Conservation (phyloP, 495 filamentous ascomycete genomes). For the Penicillium taxi region DNA sequence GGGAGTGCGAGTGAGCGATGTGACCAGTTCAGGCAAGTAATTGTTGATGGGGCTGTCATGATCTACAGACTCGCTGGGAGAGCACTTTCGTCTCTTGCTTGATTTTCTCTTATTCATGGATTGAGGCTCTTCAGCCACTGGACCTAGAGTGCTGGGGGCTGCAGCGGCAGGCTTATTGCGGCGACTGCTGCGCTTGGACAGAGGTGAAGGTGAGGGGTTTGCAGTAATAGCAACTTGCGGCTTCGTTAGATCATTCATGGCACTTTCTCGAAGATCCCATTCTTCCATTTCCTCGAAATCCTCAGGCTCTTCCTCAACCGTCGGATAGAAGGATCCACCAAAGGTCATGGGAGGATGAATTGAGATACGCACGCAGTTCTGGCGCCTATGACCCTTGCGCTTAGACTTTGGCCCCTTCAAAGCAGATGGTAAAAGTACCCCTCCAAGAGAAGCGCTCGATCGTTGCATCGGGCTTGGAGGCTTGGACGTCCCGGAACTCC, state of each 20-base stretch:
- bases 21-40: constrained; percentile 23
- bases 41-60: constrained; percentile 4
- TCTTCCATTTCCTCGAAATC: constrained; percentile 26
- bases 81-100: constrained; percentile 22
- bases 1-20: constrained; percentile 27
- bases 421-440: constrained; percentile 27
- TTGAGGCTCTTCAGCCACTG: constrained; percentile 18
- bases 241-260: constrained; percentile 13
- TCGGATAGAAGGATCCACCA: constrained; percentile 30
- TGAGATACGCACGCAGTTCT: constrained; percentile 45
- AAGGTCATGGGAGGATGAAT: constrained; percentile 38
- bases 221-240: constrained; percentile 13
- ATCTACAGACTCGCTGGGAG: constrained; percentile 8
- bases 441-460: constrained; percentile 15
- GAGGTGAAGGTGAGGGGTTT: constrained; percentile 13
- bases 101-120: constrained; percentile 12
- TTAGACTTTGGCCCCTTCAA: constrained; percentile 29
- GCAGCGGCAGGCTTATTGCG: constrained; percentile 21
- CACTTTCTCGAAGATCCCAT: constrained; percentile 19
- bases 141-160: constrained; percentile 15
- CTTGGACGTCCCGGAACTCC: constrained; percentile 6
- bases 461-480: constrained; percentile 21
- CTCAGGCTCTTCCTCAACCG: constrained; percentile 33
- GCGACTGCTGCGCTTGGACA: constrained; percentile 19
- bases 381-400: constrained; percentile 39